Evolutionary conservation across 495 filamentous ascomycete genomes (phyloP), one percentile per base, ranked within the genome.

Genomic region (Daldinia grandis): DNA sequence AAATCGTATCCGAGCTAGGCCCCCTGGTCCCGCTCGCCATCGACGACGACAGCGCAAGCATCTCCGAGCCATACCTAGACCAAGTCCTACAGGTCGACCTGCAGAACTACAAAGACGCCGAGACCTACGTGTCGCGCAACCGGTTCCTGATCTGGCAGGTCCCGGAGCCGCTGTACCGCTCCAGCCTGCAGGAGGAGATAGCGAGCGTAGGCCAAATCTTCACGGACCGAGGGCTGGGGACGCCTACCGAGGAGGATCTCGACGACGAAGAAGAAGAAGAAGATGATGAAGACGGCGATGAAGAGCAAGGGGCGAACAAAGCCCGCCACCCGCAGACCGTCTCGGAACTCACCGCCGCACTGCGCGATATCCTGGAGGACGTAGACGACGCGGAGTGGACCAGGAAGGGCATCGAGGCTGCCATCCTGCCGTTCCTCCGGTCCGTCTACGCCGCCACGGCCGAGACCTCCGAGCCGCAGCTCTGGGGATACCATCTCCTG

Each of bases 71-170:
- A 21, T 85, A 84, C 62, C 53, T 93, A 30, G 68, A 78, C 10
- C 73, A 78, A 1, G 76, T 96, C 40, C 76, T 95, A 28, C 78
- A 80, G 17, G 78, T 84, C 5, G 90, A 92, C 74, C 79, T 85
- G n/a, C 82, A 86, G 53, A 88, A 87, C 60, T 95, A 88, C 76
- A 85, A 81, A 17, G 87, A 74, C 7, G 80, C 89, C 0, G n/a
- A 76, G 9, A 78, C 83, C 4, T 95, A 91, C 74, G 75, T 89
- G 17, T 31, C 81, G 21, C 81, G 87, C 28, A 88, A 90, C 76
- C 69, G 73, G 40, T 89, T 89, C 72, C 89, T 94, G 77, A 90
- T 95, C 80, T 84, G 81, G 57, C 66, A 81, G 5, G 71, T 83
- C 10, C 79, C 79, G 27, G 64, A 15, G 49, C 12, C 30, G 1